Conservation (phyloP, 2,329 filamentous ascomycete genomes). For the Colletotrichum plurivorum region DNA sequence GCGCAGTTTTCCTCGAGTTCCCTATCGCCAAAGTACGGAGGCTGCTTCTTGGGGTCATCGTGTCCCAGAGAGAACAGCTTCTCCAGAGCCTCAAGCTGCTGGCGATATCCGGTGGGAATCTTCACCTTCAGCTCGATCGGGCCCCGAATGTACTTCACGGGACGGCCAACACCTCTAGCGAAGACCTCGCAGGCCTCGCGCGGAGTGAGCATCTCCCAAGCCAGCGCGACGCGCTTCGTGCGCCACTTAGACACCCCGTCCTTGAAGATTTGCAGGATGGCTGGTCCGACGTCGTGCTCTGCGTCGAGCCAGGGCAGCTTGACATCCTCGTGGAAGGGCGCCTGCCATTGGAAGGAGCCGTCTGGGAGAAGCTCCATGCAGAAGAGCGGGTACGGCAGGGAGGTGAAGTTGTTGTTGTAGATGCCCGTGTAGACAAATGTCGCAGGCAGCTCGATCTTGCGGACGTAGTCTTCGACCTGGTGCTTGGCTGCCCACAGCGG, state of each 20-base stretch:
- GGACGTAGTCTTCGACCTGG: constrained; percentile 91
- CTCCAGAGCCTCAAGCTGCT: constrained; percentile 83
- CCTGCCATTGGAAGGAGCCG: constrained; percentile 92
- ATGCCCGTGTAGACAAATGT: constrained; percentile 98
- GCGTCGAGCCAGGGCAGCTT: constrained; percentile 96
- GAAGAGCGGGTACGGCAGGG: constrained; percentile 91
- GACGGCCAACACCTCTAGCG: constrained; percentile 81
- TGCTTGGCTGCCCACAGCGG: constrained; percentile 96
- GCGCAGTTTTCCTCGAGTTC: constrained; percentile 76
- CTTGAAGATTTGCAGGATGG: constrained; percentile 94
- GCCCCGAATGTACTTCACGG: constrained; percentile 82
- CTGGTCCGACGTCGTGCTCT: constrained; percentile 94
- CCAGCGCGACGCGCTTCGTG: constrained; percentile 82
- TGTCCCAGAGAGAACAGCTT: constrained; percentile 69
- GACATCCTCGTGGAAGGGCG: constrained; percentile 91
- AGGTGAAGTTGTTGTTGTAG: constrained; percentile 99
- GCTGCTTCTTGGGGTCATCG: constrained; percentile 68
- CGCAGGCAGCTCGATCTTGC: constrained; percentile 83
- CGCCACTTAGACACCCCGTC: constrained; percentile 91
- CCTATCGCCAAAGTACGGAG: constrained; percentile 73
- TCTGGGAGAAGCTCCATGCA: constrained; percentile 91
- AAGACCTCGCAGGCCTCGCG: constrained; percentile 86
- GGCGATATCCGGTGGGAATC: constrained; percentile 88
- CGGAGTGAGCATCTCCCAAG: constrained; percentile 91
- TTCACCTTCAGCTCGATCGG: constrained; percentile 88